Evolutionary conservation across 208 protist genomes (phyloP).

Genomic region (Spongospora subterranea): DNA sequence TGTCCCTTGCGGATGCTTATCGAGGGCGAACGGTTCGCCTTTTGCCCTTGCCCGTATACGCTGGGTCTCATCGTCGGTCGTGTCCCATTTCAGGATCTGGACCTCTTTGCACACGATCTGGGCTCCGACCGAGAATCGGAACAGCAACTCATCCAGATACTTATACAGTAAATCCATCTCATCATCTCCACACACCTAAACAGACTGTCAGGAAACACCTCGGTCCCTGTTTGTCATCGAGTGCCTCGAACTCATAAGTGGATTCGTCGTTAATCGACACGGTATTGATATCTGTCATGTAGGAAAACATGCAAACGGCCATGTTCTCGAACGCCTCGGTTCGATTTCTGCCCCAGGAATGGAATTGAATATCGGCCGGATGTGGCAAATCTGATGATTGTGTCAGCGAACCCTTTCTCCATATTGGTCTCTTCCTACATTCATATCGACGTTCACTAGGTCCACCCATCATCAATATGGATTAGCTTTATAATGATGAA

Average conservation of each 20-base stretch:
- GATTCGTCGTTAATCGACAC: not conserved
- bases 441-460: too few relatives aligned
- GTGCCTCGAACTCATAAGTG: not conserved
- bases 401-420: too few relatives aligned
- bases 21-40: not conserved
- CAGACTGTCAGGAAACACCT: not conserved
- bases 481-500: too few relatives aligned
- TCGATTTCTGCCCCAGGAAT: not conserved
- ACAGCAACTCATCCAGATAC: constrained; percentile 48
- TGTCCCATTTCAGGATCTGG: not conserved
- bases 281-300: not conserved
- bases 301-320: constrained; percentile 43
- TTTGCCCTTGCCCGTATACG: not conserved
- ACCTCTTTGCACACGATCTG: not conserved
- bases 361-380: constrained; percentile 52
- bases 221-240: too few relatives aligned
- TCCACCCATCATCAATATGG: too few relatives aligned
- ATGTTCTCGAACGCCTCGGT: constrained; percentile 44
- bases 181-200: constrained; percentile 15
- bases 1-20: not conserved
- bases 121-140: not conserved
- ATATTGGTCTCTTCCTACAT: too few relatives aligned
- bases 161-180: constrained; percentile 27
- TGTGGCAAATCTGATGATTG: constrained; percentile 56
- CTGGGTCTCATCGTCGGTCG: not conserved